Evolutionary conservation across 352 stramenopile species (phyloP), one percentile per base, ranked within the genome.

Genomic region (Phytophthora syringae): DNA sequence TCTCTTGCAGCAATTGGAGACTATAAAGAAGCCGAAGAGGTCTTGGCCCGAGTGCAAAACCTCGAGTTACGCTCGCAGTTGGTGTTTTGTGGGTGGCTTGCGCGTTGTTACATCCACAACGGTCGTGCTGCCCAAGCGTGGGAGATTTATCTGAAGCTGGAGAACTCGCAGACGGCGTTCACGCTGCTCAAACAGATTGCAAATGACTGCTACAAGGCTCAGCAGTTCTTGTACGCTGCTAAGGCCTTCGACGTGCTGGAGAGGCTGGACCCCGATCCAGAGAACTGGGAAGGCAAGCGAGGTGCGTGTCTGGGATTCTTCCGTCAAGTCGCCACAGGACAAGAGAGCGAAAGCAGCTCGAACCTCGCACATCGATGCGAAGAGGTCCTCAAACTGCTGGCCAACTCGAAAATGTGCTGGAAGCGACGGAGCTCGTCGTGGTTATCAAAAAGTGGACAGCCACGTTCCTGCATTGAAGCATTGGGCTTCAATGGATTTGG

Each of bases 221-320:
- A 77, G n/a, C 61, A 88, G 16, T 93, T 79, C 42, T 93, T 75
- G 50, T 85, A 80, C 34, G 76, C 82, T 0, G 81, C 70, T 20
- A 92, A 92, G 43, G 82, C 84, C 6, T 94, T 94, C 37, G 82
- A 90, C 44, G 82, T 92, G 34, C 74, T 94, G 12, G 82, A 92
- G 45, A 75, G 79, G 9, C 43, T 92, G n/a, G 83, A 92, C 43
- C 68, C 82, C 7, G 80, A 92, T 16, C 81, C 82, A 1, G 80
- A 92, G 66, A 83, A 88, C 54, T 94, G 85, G 83, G 83, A 92
- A 58, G 85, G 72, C 5, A 94, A 94, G 58, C 82, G 81, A 21
- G 84, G 83, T 3, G 84, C 83, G 6, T 91, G 82, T 27, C 18
- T 91, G 9, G 83, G 82, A 2, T 90, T 81, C 62, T 90, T 89